Evolutionary conservation across 345 rosid genomes (phyloP).

Genomic region (Lepidium sativum): DNA sequence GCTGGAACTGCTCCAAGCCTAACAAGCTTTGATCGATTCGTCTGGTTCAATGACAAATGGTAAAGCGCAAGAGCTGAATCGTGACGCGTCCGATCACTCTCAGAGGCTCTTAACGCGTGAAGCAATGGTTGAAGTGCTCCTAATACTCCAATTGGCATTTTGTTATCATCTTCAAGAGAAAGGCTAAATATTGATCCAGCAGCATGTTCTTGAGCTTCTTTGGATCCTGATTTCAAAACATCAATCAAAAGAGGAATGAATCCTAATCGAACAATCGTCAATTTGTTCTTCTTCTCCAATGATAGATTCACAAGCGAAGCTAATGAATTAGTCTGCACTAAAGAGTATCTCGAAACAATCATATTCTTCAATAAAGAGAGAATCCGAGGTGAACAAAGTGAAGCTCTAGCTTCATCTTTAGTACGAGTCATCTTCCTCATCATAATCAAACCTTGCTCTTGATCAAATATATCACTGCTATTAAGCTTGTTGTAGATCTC

Average conservation of each 20-base stretch:
- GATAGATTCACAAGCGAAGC: constrained; percentile 79
- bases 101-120: constrained; percentile 42
- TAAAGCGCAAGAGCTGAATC: constrained; percentile 74
- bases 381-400: constrained; percentile 12
- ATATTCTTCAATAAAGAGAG: neutral
- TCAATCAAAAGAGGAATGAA: constrained; percentile 58
- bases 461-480: constrained; percentile 8
- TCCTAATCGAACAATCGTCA: constrained; percentile 67
- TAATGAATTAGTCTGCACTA: constrained; percentile 22
- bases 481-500: constrained; percentile 21
- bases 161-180: constrained; percentile 71
- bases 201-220: constrained; percentile 74
- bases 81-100: constrained; percentile 50
- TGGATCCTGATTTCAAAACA: constrained; percentile 52
- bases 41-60: constrained; percentile 55
- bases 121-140: constrained; percentile 77
- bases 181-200: constrained; percentile 71
- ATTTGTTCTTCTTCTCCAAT: constrained; percentile 52
- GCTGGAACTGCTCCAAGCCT: constrained; percentile 50
- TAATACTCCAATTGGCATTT: constrained; percentile 71
- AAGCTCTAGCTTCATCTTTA: constrained; percentile 15
- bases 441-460: constrained; percentile 26
- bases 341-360: constrained; percentile 20
- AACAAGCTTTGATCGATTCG: constrained; percentile 58
- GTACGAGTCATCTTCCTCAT: constrained; percentile 27